A percentile compares a stretch with the other conserved stretches of the same genome.
phyloP scores from a whole-genome alignment of 345 rosid genomes.

The Camelina neglecta region DNA sequence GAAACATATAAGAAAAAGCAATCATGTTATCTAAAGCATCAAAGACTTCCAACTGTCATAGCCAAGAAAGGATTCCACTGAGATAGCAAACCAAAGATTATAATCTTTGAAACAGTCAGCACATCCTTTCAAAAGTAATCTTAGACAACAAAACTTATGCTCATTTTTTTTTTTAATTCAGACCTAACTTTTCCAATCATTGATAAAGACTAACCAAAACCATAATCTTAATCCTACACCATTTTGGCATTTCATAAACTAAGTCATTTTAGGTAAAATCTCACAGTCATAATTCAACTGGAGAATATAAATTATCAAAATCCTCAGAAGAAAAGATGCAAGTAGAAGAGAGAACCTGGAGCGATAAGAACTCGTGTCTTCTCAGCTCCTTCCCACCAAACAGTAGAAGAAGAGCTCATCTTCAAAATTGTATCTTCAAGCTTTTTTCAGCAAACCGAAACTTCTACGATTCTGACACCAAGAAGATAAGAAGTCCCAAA shows the following conservation, averaged over 20 bases:
- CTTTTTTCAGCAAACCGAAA: background rate
- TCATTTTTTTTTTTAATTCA: background rate
- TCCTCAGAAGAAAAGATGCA: background rate
- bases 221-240: background rate
- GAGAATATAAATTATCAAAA: background rate
- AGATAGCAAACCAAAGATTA: background rate
- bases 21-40: background rate
- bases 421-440: slow-evolving; percentile 24
- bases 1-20: background rate
- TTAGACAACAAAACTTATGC: background rate
- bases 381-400: slow-evolving; percentile 51
- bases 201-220: background rate
- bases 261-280: background rate
- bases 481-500: background rate
- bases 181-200: background rate
- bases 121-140: background rate
- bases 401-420: slow-evolving; percentile 28
- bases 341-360: slow-evolving; percentile 39
- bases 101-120: background rate
- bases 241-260: background rate
- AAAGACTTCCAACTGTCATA: background rate
- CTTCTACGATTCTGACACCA: slow-evolving; percentile 15
- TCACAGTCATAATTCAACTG: background rate
- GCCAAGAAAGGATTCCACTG: slow-evolving; percentile 1
- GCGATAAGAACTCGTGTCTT: slow-evolving; percentile 51